A percentile compares a stretch with the other conserved stretches of the same genome.
Conservation (phyloP, 768 basidiomycete genomes). For the Vararia minispora region DNA sequence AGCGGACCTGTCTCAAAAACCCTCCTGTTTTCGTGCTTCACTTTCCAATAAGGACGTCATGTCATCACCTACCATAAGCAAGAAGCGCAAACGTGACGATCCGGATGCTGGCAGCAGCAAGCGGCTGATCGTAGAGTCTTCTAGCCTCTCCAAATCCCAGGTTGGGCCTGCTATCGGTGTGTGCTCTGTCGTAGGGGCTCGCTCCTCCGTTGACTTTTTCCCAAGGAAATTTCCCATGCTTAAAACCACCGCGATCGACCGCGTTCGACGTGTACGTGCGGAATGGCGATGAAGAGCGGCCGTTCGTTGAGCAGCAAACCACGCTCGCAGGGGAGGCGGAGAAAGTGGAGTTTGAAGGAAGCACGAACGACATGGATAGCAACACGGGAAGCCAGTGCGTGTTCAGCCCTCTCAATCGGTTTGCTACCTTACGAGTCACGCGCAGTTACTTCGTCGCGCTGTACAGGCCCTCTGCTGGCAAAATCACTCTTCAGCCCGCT, state of each 20-base stretch:
- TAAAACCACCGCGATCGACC: slow-evolving; percentile 45
- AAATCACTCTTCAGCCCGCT: slow-evolving; percentile 57
- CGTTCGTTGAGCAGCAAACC: slow-evolving; percentile 23
- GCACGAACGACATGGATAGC: slow-evolving; percentile 41
- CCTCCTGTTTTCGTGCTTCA: too few relatives aligned
- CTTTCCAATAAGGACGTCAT: too few relatives aligned
- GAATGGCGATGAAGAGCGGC: slow-evolving; percentile 20
- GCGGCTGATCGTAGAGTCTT: too few relatives aligned
- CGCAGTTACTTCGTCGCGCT: slow-evolving; percentile 75
- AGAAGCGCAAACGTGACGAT: too few relatives aligned
- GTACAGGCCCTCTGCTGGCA: slow-evolving; percentile 64
- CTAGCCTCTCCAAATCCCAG: too few relatives aligned
- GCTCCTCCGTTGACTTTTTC: too few relatives aligned
- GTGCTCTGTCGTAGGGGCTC: too few relatives aligned
- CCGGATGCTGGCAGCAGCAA: too few relatives aligned
- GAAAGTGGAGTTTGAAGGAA: slow-evolving; percentile 72
- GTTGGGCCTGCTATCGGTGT: too few relatives aligned
- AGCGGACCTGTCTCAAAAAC: too few relatives aligned
- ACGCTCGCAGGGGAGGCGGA: slow-evolving; percentile 78
- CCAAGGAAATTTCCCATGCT: slow-evolving; percentile 53
- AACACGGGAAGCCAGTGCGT: slow-evolving; percentile 61
- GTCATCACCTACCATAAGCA: too few relatives aligned
- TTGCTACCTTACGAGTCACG: neutral
- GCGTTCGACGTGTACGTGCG: slow-evolving; percentile 50
- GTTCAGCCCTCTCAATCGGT: neutral